phyloP scores from a whole-genome alignment of 345 rosid species.

The Mangifera indica region DNA sequence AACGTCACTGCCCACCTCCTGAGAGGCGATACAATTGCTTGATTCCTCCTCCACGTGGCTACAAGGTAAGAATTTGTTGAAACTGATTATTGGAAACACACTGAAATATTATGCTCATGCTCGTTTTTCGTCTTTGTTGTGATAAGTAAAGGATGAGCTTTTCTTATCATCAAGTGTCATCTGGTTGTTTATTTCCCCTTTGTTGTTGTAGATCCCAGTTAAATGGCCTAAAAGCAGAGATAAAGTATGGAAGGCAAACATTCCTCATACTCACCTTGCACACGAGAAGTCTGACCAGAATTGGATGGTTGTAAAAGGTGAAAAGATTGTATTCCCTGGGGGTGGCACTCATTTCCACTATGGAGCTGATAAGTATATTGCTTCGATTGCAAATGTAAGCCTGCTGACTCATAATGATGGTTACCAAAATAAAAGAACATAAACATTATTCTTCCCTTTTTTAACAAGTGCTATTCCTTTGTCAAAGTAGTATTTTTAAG shows the following conservation, averaged over 20 bases:
- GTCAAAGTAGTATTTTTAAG: not conserved
- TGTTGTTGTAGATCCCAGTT: constrained; percentile 64
- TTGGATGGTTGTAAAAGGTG: constrained; percentile 99
- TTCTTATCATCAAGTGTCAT: not conserved
- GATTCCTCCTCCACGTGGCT: constrained; percentile 96
- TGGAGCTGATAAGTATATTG: constrained; percentile 97
- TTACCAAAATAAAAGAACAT: not conserved
- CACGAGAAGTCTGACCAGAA: constrained; percentile 98
- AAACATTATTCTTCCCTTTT: constrained; percentile 5
- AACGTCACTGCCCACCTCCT: constrained; percentile 93
- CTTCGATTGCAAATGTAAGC: constrained; percentile 90
- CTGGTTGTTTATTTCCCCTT: not conserved
- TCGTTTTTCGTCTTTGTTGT: not conserved
- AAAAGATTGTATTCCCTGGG: constrained; percentile 85
- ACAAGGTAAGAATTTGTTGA: constrained; percentile 53
- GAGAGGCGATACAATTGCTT: constrained; percentile 93
- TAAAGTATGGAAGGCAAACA: constrained; percentile 97
- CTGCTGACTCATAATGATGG: constrained; percentile 11
- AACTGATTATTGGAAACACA: constrained; percentile 4
- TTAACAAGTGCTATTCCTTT: not conserved
- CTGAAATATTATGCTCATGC: not conserved
- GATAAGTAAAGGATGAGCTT: not conserved
- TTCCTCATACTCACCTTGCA: constrained; percentile 99
- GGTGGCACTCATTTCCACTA: constrained; percentile 99
- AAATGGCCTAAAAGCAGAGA: constrained; percentile 99